These are phyloP conservation scores for Lodderomyces beijingensis DNA, from an alignment of 1,139 yeast species.

Conservation along the genomic window DNA sequence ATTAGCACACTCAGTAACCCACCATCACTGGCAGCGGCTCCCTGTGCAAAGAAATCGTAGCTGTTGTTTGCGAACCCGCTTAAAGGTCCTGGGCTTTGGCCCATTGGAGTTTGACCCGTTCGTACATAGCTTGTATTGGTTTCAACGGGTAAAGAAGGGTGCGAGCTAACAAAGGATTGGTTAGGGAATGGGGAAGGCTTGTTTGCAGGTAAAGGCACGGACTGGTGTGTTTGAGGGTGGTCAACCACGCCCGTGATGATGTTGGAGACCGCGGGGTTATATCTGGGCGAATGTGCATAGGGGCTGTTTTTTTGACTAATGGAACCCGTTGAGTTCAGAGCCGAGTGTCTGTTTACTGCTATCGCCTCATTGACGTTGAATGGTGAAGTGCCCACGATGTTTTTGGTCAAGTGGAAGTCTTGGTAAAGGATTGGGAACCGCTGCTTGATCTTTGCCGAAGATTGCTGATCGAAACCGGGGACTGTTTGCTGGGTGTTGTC, in stretches of 20 bases:
- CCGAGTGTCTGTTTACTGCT: background rate
- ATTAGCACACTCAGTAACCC: slow-evolving; percentile 14
- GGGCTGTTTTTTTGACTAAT: slow-evolving; percentile 3
- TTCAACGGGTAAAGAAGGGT: too few relatives aligned
- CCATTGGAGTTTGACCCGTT: slow-evolving; percentile 1
- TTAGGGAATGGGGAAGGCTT: too few relatives aligned
- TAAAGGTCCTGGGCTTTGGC: background rate
- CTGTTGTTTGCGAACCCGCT: slow-evolving; percentile 1
- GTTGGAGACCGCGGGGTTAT: slow-evolving; percentile 24
- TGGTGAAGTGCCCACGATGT: slow-evolving; percentile 16
- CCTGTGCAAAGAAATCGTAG: slow-evolving; percentile 13
- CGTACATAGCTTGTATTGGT: background rate
- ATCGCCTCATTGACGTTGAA: slow-evolving; percentile 7
- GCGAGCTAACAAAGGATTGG: too few relatives aligned
- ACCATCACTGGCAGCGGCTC: slow-evolving; percentile 10
- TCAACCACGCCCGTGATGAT: slow-evolving; percentile 8
- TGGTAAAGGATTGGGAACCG: background rate
- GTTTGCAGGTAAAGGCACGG: too few relatives aligned
- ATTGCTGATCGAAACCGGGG: background rate
- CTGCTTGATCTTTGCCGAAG: background rate
- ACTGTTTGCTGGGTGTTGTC: background rate
- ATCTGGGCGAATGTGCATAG: slow-evolving; percentile 17
- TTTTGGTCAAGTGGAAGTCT: slow-evolving; percentile 6
- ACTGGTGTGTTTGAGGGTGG: too few relatives aligned
- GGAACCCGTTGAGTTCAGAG: background rate